A percentile compares a stretch with the other conserved stretches of the same genome.
Conservation (phyloP, 1,139 yeast species). For the Saccharomyces hybrid region DNA sequence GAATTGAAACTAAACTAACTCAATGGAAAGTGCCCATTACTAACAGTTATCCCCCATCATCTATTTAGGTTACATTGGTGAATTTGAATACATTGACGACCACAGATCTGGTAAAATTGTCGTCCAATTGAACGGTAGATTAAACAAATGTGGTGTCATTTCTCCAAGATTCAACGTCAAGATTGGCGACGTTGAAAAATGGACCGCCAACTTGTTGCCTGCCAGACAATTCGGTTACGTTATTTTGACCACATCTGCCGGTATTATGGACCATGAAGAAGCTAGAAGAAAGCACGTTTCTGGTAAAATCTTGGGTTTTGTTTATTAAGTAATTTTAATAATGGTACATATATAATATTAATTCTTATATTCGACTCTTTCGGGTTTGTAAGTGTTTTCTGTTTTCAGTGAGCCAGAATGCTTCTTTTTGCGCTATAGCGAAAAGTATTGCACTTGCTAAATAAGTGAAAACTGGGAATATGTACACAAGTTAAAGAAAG, state of each 20-base stretch:
- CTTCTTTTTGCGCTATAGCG: not conserved
- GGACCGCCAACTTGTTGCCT: constrained; percentile 96
- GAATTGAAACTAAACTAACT: not conserved
- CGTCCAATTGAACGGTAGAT: constrained; percentile 93
- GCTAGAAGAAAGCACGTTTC: constrained; percentile 99
- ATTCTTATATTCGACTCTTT: not conserved
- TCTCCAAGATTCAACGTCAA: constrained; percentile 97
- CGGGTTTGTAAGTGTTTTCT: not conserved
- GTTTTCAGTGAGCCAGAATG: not conserved
- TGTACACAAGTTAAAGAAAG: not conserved
- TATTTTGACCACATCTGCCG: constrained; percentile 96
- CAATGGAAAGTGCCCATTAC: constrained; percentile 12
- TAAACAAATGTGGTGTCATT: constrained; percentile 97
- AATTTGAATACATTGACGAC: constrained; percentile 96
- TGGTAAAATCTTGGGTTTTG: constrained; percentile 95
- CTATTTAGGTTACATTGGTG: constrained; percentile 81
- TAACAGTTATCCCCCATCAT: constrained; percentile 24
- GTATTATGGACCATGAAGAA: constrained; percentile 99
- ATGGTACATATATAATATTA: not conserved
- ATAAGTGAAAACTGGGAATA: not conserved
- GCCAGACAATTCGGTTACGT: constrained; percentile 98
- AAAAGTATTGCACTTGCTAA: not conserved
- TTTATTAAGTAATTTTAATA: constrained; percentile 47
- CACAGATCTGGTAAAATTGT: constrained; percentile 99
- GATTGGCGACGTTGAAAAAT: constrained; percentile 87